phyloP scores from a whole-genome alignment of 441 rosid species.

The Gossypium lobatum region DNA sequence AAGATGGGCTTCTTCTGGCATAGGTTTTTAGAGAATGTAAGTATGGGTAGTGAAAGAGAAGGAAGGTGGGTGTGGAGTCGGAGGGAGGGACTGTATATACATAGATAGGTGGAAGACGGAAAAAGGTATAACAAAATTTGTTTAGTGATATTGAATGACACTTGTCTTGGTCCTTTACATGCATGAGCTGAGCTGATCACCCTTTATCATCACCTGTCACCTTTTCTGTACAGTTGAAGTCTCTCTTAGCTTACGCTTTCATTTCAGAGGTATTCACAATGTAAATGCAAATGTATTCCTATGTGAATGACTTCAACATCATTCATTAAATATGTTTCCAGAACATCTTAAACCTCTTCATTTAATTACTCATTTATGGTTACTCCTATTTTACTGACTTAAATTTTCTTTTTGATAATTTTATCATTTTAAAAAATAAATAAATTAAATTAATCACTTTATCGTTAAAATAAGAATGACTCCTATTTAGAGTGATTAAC shows the following conservation, averaged over 20 bases:
- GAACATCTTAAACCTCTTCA: too few species aligned
- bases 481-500: too few species aligned
- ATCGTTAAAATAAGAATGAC: too few species aligned
- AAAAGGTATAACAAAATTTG: background rate
- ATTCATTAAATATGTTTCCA: too few species aligned
- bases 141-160: constrained; percentile 9
- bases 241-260: background rate
- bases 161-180: constrained; percentile 16
- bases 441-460: too few species aligned
- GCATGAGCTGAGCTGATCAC: constrained; percentile 8
- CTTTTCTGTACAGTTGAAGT: background rate
- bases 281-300: background rate
- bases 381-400: too few species aligned
- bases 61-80: background rate
- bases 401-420: too few species aligned
- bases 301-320: too few species aligned
- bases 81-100: background rate
- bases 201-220: constrained; percentile 4
- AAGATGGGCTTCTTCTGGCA: background rate
- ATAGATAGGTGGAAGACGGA: background rate
- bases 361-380: too few species aligned
- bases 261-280: background rate
- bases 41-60: background rate
- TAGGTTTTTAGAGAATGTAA: background rate
- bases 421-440: too few species aligned